Conservation (phyloP, 164 flowering plant species). For the Nelumbo lutea region DNA sequence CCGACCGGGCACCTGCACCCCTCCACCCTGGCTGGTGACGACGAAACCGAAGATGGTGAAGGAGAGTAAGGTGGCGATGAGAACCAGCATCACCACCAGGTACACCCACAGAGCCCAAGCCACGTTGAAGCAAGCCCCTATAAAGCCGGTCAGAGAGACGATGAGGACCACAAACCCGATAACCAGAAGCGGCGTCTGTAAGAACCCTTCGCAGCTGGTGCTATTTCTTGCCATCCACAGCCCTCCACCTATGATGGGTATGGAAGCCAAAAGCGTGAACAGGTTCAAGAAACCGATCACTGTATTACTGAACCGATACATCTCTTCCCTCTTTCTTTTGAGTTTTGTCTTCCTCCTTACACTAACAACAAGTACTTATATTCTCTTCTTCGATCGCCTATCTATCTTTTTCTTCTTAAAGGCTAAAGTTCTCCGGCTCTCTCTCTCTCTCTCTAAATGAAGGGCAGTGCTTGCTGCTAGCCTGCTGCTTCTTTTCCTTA, state of each 20-base stretch:
- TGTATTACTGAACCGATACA: conserved; percentile 85
- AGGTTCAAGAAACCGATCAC: conserved; percentile 89
- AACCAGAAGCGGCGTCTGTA: conserved; percentile 78
- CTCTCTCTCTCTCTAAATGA: too few relatives aligned
- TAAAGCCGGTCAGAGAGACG: conserved; percentile 81
- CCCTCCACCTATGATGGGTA: conserved; percentile 91
- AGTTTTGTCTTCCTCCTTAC: neutral
- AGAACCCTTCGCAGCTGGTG: conserved; percentile 73
- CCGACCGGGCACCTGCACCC: conserved; percentile 51
- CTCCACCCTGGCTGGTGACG: conserved; percentile 74
- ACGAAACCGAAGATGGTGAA: conserved; percentile 77
- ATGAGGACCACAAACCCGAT: conserved; percentile 73
- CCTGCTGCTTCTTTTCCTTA: too few relatives aligned
- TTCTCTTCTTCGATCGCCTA: too few relatives aligned
- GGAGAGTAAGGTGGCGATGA: conserved; percentile 52
- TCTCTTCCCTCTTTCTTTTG: conserved; percentile 9
- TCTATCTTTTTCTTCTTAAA: neutral
- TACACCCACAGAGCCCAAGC: conserved; percentile 90
- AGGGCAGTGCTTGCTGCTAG: too few relatives aligned
- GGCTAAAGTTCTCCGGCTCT: too few relatives aligned
- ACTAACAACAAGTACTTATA: too few relatives aligned
- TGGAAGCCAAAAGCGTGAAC: conserved; percentile 76
- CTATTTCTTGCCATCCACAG: conserved; percentile 82
- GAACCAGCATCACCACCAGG: conserved; percentile 61
- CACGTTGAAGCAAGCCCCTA: conserved; percentile 87